Evolutionary conservation across 805 yeast species (phyloP).

Genomic region (Candida schatavii): DNA sequence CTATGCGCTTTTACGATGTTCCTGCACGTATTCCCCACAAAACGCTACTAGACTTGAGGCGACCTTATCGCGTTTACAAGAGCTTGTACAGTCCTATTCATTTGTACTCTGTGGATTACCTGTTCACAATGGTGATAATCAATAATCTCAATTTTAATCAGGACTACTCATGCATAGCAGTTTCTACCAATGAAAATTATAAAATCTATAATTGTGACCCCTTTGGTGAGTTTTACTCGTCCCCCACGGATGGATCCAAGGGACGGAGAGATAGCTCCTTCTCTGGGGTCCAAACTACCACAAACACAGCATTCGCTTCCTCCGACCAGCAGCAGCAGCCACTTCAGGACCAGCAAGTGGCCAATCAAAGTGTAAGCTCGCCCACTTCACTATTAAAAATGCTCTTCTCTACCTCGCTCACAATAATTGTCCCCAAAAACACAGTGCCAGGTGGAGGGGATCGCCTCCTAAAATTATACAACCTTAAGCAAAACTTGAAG

Average conservation of each 20-base stretch:
- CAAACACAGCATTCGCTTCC: not conserved
- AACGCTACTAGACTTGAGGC: too few relatives aligned
- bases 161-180: conserved; percentile 38
- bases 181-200: conserved; percentile 30
- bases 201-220: conserved; percentile 45
- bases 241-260: conserved; percentile 6
- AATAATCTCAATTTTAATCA: conserved; percentile 42
- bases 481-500: conserved; percentile 40
- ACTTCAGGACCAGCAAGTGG: not conserved
- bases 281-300: not conserved
- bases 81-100: too few relatives aligned
- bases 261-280: conserved; percentile 5
- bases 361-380: not conserved
- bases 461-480: conserved; percentile 35
- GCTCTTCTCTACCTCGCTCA: conserved; percentile 41
- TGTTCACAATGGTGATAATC: conserved; percentile 19
- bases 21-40: too few relatives aligned
- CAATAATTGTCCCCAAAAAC: conserved; percentile 36
- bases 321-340: not conserved
- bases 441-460: conserved; percentile 17
- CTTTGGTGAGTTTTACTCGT: conserved; percentile 41
- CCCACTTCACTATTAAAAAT: conserved; percentile 36
- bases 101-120: too few relatives aligned
- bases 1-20: too few relatives aligned
- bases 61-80: too few relatives aligned